Conservation (phyloP, 2,329 filamentous ascomycete genomes). For the Amylocarpus encephaloides region DNA sequence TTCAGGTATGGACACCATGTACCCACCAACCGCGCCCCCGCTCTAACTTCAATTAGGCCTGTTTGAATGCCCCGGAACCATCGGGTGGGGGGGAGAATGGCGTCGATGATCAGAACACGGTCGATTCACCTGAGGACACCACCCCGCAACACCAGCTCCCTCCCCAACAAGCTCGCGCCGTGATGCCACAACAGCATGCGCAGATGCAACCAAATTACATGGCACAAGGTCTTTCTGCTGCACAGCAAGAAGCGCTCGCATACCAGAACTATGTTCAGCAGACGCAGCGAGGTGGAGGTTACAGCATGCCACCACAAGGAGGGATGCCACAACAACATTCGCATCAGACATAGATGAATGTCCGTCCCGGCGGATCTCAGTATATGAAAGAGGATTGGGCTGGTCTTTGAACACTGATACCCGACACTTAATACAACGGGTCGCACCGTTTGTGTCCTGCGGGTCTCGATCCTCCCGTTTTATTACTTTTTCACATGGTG, state of each 20-base stretch:
- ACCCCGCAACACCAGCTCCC: slow-evolving; percentile 68
- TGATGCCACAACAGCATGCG: slow-evolving; percentile 54
- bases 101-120: slow-evolving; percentile 67
- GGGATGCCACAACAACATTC: slow-evolving; percentile 79
- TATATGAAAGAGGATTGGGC: slow-evolving; percentile 24
- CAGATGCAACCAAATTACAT: slow-evolving; percentile 63
- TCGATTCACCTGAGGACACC: slow-evolving; percentile 89
- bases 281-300: slow-evolving; percentile 64
- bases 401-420: slow-evolving; percentile 45
- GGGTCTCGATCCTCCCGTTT: slow-evolving; percentile 24
- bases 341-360: slow-evolving; percentile 59
- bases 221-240: slow-evolving; percentile 37
- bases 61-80: slow-evolving; percentile 92
- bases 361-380: slow-evolving; percentile 16
- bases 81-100: slow-evolving; percentile 74
- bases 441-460: slow-evolving; percentile 26
- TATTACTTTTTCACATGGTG: slow-evolving; percentile 27
- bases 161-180: slow-evolving; percentile 51
- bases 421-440: slow-evolving; percentile 45
- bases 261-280: slow-evolving; percentile 79
- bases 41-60: slow-evolving; percentile 59
- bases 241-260: slow-evolving; percentile 72
- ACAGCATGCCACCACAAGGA: slow-evolving; percentile 70
- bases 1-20: slow-evolving; percentile 60
- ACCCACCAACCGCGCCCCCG: background rate